A percentile compares a stretch with the other conserved stretches of the same genome.
Conservation (phyloP, 2,329 filamentous ascomycete genomes). For the Cytospora leucostoma region DNA sequence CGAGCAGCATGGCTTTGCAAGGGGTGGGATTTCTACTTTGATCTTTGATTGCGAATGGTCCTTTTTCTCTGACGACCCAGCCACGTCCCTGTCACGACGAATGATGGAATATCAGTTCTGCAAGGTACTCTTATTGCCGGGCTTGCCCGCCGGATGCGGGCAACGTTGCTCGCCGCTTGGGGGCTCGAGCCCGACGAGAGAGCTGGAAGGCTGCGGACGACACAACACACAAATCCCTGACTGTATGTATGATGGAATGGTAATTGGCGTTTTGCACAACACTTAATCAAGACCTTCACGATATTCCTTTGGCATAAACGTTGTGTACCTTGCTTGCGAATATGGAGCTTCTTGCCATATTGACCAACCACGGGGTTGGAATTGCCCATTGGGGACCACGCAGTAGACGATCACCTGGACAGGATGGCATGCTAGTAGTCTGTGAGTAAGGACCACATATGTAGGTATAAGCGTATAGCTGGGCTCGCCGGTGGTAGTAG, state of each 20-base stretch:
- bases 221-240: constrained; percentile 27
- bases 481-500: not conserved
- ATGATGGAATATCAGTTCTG: constrained; percentile 34
- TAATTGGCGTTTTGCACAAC: constrained; percentile 45
- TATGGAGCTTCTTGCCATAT: not conserved
- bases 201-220: constrained; percentile 32
- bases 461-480: not conserved
- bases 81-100: constrained; percentile 29
- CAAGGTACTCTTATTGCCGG: constrained; percentile 40
- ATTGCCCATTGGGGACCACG: not conserved
- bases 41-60: constrained; percentile 25
- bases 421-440: not conserved
- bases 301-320: not conserved
- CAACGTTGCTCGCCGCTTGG: constrained; percentile 29
- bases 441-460: not conserved
- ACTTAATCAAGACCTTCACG: constrained; percentile 44
- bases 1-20: constrained; percentile 18
- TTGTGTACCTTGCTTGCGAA: constrained; percentile 19
- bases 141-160: constrained; percentile 35
- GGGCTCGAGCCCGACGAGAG: constrained; percentile 30
- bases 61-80: constrained; percentile 23
- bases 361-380: not conserved
- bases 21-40: constrained; percentile 14
- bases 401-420: not conserved
- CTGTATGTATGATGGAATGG: constrained; percentile 50